Evolutionary conservation across 768 basidiomycete species (phyloP), one percentile per base, ranked within the genome.

Genomic region (Cystofilobasidium macerans): DNA sequence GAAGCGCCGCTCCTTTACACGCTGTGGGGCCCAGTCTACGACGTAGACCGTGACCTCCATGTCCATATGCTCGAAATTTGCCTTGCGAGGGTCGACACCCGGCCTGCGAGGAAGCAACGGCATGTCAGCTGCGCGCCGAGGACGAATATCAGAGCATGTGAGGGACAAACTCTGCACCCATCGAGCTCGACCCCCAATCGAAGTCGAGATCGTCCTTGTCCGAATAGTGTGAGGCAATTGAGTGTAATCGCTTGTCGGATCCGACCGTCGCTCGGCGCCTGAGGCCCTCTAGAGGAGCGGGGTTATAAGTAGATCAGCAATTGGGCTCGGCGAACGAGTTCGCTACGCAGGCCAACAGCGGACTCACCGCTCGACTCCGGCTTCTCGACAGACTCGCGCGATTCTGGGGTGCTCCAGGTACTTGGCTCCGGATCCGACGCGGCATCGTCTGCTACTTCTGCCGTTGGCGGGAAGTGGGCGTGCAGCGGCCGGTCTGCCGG

Each of bases 1-100:
- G 32, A 67, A 67, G n/a, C 40, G 32, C 12, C 65, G 26, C 38
- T 67, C 58, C 20, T 54, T 40, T 28, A 62, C 59, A 26, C 59
- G 60, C 1, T 67, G 60, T 9, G 58, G 32, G 5, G 35, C 43
- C 60, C 60, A 67, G 32, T 67, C 65, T 32, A 60, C 30, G 24
- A 67, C 65, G 35, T 61, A 48, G 13, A 67, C 54, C 22, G 36
- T 36, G 13, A n/a, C 33, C 0, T 24, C 48, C 12, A 36, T 54
- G 28, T 47, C 8, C 53, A 67, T 61, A 42, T 62, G 40, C 33
- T 32, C 16, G 32, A 67, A 60, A 18, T 36, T 20, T 0, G 65
- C 65, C 20, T 57, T 61, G 0, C 20, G 4, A 4, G 65, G 35
- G 32, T 67, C 65, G 5, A 67, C 30, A 24, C 65, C 65, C 0